A percentile compares a stretch with the other conserved stretches of the same genome.
Conservation (phyloP, 2,329 filamentous ascomycete genomes). For the Berkeleyomyces basicola region DNA sequence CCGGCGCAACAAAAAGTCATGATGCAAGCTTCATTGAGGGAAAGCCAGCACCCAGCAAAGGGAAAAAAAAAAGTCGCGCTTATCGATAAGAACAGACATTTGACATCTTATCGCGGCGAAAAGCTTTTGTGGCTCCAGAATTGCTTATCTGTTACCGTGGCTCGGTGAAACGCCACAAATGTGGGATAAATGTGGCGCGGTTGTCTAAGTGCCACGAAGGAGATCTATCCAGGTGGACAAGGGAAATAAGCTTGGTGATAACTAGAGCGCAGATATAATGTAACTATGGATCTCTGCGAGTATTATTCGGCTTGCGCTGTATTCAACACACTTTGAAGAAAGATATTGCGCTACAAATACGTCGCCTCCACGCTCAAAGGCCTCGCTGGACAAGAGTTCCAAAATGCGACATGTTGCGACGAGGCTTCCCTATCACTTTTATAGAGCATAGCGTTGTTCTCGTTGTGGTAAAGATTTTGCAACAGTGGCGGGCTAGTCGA, state of each 20-base stretch:
- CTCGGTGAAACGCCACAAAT: not conserved
- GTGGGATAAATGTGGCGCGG: not conserved
- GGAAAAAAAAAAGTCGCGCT: not conserved
- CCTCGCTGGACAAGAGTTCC: too few relatives aligned
- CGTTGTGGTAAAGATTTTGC: conserved; percentile 1
- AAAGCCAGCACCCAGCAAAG: not conserved
- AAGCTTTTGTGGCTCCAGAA: not conserved
- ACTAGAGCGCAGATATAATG: too few relatives aligned
- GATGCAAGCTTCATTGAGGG: not conserved
- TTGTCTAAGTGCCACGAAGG: conserved; percentile 2
- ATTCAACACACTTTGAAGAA: too few relatives aligned
- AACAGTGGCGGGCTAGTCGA: not conserved
- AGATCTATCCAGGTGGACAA: not conserved
- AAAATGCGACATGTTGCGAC: not conserved
- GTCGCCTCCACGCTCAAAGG: too few relatives aligned
- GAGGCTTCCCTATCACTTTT: too few relatives aligned
- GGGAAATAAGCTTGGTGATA: too few relatives aligned
- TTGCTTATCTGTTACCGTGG: not conserved
- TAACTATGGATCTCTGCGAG: too few relatives aligned
- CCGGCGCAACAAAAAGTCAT: not conserved
- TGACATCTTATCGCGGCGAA: not conserved
- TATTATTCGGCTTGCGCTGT: too few relatives aligned
- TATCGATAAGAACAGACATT: conserved; percentile 3
- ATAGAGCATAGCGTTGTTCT: not conserved
- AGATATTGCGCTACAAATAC: too few relatives aligned